Evolutionary conservation across 2,329 filamentous ascomycete species (phyloP), one percentile per base, ranked within the genome.

Genomic region (Pezicula rhizophila): DNA sequence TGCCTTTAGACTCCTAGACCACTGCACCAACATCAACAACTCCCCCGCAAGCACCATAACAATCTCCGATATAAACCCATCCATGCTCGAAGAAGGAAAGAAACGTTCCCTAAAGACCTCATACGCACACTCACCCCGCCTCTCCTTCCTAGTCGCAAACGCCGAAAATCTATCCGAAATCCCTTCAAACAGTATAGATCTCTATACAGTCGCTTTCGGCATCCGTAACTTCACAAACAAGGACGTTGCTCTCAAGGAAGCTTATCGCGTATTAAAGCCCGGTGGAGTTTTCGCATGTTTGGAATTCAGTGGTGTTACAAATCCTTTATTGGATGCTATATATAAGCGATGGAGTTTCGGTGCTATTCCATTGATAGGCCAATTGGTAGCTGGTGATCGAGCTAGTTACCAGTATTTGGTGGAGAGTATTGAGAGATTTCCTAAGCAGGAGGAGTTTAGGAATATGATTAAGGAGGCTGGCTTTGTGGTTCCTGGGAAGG

Each of bases 361-460:
- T 51, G 90, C 89, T 11, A 99, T 99, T 56, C 93, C 93, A 0
- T 68, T 99, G 58, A 96, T 99, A 62, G 95, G 93, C 2, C 92
- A 99, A 71, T 65, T 99, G 52, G 91, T 99, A 14, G 92, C 93
- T 2, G 89, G 89, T 6, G 95, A 99, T 66, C 77, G 92, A 49
- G 92, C 95, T 63, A 96, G 89, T 66, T 99, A 99, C 69, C 93
- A 99, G 75, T 99, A 99, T 70, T 76, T 99, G 8, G 93, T 99
- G 8, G 93, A 99, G 76, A 96, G 91, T 68, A 99, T 99, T 67
- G 91, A 96, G 70, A 76, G 80, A 42, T 97, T 97, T 66, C 95
- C 93, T 0, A 85, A 75, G 57, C 95, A 99, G 73, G 77, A 82
- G 46, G 82, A 89, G 57, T 99, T 95, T 64, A 79, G 84, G 56